phyloP scores from a whole-genome alignment of 202 grass and related monocot species.

The Dendrocalamus latiflorus region DNA sequence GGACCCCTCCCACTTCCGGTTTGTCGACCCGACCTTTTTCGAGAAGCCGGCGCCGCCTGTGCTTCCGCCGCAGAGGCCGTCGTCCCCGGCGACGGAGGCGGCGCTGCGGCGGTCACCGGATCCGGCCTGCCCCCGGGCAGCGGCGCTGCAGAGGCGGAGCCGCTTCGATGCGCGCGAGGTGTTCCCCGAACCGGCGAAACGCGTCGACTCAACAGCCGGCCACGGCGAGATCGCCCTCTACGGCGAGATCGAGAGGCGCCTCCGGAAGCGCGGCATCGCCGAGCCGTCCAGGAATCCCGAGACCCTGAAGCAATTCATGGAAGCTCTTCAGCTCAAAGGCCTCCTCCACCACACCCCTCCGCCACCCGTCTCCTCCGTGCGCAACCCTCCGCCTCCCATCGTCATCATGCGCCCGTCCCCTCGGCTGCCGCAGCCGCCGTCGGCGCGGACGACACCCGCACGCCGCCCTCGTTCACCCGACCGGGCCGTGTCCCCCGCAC shows the following conservation, averaged over 20 bases:
- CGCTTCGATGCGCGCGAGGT: conserved; percentile 69
- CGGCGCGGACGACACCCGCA: background rate
- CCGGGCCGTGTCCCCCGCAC: background rate
- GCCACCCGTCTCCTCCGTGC: background rate
- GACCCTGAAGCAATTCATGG: conserved; percentile 86
- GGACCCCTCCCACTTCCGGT: conserved; percentile 56
- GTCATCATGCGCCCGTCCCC: conserved; percentile 56
- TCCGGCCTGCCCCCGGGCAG: background rate
- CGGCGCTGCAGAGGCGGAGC: conserved; percentile 52
- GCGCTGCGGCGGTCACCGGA: background rate
- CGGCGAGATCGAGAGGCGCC: conserved; percentile 77
- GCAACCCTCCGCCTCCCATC: conserved; percentile 42
- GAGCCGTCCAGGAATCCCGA: conserved; percentile 66
- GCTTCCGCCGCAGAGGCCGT: background rate
- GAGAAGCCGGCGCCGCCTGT: conserved; percentile 2
- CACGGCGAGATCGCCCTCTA: conserved; percentile 63
- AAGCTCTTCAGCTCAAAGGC: conserved; percentile 87
- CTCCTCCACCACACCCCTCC: conserved; percentile 47
- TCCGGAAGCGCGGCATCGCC: conserved; percentile 71
- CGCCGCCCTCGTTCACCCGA: conserved; percentile 40
- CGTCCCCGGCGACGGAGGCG: background rate
- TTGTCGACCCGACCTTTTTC: conserved; percentile 59
- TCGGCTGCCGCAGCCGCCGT: conserved; percentile 2
- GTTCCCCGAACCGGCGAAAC: conserved; percentile 70
- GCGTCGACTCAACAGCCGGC: background rate